Evolutionary conservation across 1,139 yeast species (phyloP), one percentile per base, ranked within the genome.

Genomic region (Diutina rugosa): DNA sequence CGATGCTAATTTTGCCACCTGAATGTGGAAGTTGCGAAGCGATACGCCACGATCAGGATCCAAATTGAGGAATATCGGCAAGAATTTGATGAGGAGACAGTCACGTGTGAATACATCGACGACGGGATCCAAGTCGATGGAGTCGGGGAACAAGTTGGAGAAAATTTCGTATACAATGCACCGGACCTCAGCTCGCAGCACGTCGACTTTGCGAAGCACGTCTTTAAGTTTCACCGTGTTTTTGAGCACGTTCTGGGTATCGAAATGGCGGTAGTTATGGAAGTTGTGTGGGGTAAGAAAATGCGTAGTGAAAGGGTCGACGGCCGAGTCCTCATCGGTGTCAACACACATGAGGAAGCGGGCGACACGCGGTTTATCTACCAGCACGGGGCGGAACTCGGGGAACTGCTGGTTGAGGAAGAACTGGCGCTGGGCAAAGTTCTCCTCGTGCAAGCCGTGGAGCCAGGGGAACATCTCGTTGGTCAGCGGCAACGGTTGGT

Each of bases 391-490:
- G 3, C 28, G 32, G 18, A 3, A 12, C 30, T 44, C 44, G 46
- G 32, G 12, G 16, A 46, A 41, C 45, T 44, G 69, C 57, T 72
- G 76, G 55, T 67, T 65, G 16, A 69, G 59, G 59, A 76, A 76
- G 60, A 71, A 76, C 56, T 69, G 71, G 51, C 74, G 67, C 62
- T 81, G 85, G 3, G 84, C 80, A 60, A 71, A 72, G 63, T 81
- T 81, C 49, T 74, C 78, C 44, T 66, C 69, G 61, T 81, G 81
- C 29, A 83, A 69, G 0, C 96, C 95, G 66, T 90, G 97, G 51
- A 89, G 74, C 97, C 97, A 90, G 1, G 98, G 98, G 63, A 90
- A 91, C 77, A 90, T 81, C 8, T 65, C 67, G 32, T 74, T 78
- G 14, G 93, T 85, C 1, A 78, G 81, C 0, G 97, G 96, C 46